phyloP scores from a whole-genome alignment of 1,139 yeast genomes.

The Candida albicans region DNA sequence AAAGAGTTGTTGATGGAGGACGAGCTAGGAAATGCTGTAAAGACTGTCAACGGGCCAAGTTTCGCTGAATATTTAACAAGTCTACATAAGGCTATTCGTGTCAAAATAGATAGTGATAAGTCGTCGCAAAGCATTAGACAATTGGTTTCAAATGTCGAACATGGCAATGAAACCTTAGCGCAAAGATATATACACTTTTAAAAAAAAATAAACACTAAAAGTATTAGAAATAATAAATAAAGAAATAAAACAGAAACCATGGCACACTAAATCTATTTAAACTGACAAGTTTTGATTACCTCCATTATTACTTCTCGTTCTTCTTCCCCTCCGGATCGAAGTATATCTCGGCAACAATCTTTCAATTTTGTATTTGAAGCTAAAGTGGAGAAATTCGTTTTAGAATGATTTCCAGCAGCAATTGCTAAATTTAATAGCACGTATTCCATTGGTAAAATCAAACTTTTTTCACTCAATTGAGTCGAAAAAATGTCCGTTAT shows the following conservation, averaged over 20 bases:
- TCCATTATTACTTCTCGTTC: constrained; percentile 22
- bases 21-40: constrained; percentile 31
- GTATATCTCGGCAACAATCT: constrained; percentile 19
- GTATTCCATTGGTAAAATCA: constrained; percentile 38
- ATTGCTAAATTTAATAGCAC: constrained; percentile 33
- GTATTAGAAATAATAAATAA: constrained; percentile 1
- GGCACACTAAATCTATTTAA: constrained; percentile 5
- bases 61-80: constrained; percentile 61
- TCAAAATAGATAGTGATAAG: constrained; percentile 50
- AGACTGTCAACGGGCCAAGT: constrained; percentile 45
- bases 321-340: constrained; percentile 15
- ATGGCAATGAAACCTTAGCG: constrained; percentile 34
- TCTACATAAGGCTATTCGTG: constrained; percentile 60
- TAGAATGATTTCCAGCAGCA: constrained; percentile 20
- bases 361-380: constrained; percentile 19
- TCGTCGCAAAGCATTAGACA: constrained; percentile 32
- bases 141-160: constrained; percentile 29
- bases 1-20: constrained; percentile 74
- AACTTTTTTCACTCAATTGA: constrained; percentile 30
- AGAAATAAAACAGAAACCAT: background rate
- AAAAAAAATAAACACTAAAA: constrained; percentile 1
- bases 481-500: constrained; percentile 25
- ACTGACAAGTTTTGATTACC: constrained; percentile 20
- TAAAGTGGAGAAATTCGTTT: constrained; percentile 11
- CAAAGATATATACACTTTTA: constrained; percentile 42